Evolutionary conservation across 2,329 filamentous ascomycete species (phyloP).

Genomic region (Corynespora cassiicola): DNA sequence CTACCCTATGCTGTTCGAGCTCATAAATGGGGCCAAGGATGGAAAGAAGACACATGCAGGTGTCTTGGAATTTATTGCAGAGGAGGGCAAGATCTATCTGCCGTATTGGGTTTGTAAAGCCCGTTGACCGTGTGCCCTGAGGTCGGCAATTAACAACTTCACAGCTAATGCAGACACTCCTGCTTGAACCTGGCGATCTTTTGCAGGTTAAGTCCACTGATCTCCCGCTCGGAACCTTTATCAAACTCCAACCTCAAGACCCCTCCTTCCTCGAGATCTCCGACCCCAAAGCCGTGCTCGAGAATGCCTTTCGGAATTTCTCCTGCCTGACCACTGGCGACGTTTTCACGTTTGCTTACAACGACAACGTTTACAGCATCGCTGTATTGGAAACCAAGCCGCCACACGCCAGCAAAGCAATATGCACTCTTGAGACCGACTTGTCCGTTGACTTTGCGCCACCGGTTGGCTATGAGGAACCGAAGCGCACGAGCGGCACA

Average conservation of each 20-base stretch:
- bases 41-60: slow-evolving; percentile 87
- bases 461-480: slow-evolving; percentile 93
- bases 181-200: slow-evolving; percentile 89
- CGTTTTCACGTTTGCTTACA: slow-evolving; percentile 95
- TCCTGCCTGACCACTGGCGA: slow-evolving; percentile 92
- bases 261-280: slow-evolving; percentile 94
- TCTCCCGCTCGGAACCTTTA: slow-evolving; percentile 85
- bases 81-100: slow-evolving; percentile 95
- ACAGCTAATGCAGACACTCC: slow-evolving; percentile 91
- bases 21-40: slow-evolving; percentile 91
- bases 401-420: slow-evolving; percentile 78
- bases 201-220: slow-evolving; percentile 96
- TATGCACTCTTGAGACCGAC: slow-evolving; percentile 96
- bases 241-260: slow-evolving; percentile 96
- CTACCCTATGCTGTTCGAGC: slow-evolving; percentile 96
- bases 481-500: slow-evolving; percentile 78
- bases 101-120: slow-evolving; percentile 89
- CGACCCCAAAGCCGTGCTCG: slow-evolving; percentile 94
- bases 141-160: slow-evolving; percentile 16
- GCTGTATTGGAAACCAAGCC: slow-evolving; percentile 94
- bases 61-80: slow-evolving; percentile 95
- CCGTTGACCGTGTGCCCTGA: neutral
- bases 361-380: slow-evolving; percentile 91
- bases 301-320: slow-evolving; percentile 96
- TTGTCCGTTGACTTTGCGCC: slow-evolving; percentile 95